phyloP scores from a whole-genome alignment of 257 asterid species.

The Scutellaria baicalensis region DNA sequence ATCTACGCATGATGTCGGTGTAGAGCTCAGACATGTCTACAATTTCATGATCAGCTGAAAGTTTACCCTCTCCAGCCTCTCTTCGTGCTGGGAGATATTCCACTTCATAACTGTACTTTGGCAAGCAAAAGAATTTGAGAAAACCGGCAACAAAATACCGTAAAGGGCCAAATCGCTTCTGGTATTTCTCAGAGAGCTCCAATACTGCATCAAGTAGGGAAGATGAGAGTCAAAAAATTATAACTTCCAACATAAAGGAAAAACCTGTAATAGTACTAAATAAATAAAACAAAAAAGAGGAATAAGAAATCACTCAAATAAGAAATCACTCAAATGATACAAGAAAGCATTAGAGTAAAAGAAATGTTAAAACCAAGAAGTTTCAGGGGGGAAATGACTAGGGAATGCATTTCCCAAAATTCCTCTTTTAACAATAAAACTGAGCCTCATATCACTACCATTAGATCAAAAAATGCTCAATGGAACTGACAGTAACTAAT shows the following conservation, averaged over 20 bases:
- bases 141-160: constrained; percentile 96
- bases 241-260: neutral
- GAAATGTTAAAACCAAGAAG: neutral
- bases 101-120: constrained; percentile 83
- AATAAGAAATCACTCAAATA: neutral
- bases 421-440: no score
- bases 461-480: no score
- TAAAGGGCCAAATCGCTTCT: constrained; percentile 88
- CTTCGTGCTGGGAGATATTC: constrained; percentile 77
- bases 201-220: constrained; percentile 47
- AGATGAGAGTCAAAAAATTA: neutral
- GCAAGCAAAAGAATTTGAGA: constrained; percentile 88
- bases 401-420: no score
- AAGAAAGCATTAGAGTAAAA: neutral
- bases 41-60: constrained; percentile 35
- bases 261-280: neutral
- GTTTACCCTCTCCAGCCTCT: constrained; percentile 49
- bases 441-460: no score
- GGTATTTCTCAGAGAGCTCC: constrained; percentile 94
- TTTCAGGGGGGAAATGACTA: no score
- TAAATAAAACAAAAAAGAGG: neutral
- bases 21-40: constrained; percentile 86
- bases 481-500: no score
- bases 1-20: constrained; percentile 87
- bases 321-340: neutral